Evolutionary conservation across 2,329 filamentous ascomycete genomes (phyloP), one percentile per base, ranked within the genome.

Genomic region (Fusarium albidum): DNA sequence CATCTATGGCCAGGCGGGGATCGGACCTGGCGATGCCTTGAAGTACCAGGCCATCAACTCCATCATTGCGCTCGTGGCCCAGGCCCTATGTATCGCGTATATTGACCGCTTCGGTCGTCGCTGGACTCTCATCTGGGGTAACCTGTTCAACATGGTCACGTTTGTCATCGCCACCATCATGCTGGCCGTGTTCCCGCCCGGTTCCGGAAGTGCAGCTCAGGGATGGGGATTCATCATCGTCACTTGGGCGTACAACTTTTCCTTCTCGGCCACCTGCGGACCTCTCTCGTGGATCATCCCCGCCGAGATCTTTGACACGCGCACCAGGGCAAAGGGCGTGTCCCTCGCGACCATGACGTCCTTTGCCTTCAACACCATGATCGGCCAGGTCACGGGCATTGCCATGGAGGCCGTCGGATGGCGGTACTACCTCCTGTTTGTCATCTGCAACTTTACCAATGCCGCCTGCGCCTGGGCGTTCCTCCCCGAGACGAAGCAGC

Each of bases 241-340:
- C 64, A 93, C 89, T 1, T 93, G 90, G 90, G 69, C 90, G 2
- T 93, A 91, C 79, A 92, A 93, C 74, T 89, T 92, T 75, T 87
- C 81, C 34, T 92, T 91, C 78, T 81, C 82, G 28, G n/a, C n/a
- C n/a, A 88, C 87, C 3, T 90, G 87, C 54, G 89, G 89, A 17
- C 88, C 89, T 0, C 73, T 92, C 2, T 73, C 71, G 1, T 82
- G 73, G 81, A 82, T 83, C 61, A 85, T 87, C 55, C 84, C 83
- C 0, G 86, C 88, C 42, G 88, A 91, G 68, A 88, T 91, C 33
- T 92, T 92, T 73, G 89, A 92, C 71, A 92, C 87, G 3, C 83
- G 86, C 56, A 92, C 89, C 0, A 82, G 90, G 32, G 80, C 85
- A 46, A 91, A 91, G 75, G 89, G 88, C 63, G 89, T 92, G 2